Conservation (phyloP, 176 grass and related monocot genomes). For the Elymus sibiricus region DNA sequence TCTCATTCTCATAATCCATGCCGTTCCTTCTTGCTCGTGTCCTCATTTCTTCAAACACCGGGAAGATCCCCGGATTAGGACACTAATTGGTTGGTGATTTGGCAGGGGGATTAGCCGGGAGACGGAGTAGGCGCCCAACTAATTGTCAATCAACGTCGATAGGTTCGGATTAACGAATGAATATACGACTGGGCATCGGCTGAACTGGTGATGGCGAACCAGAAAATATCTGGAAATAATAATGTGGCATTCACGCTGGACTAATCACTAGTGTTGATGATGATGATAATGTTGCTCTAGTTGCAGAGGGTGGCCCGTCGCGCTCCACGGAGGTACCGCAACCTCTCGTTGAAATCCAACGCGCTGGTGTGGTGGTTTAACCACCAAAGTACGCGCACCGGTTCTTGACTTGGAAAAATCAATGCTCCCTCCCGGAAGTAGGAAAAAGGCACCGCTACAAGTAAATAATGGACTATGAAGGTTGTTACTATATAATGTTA, state of each 20-base stretch:
- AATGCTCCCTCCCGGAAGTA: neutral
- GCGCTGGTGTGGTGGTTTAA: conserved; percentile 32
- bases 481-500: neutral
- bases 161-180: conserved; percentile 9
- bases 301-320: conserved; percentile 44
- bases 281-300: conserved; percentile 28
- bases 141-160: conserved; percentile 14
- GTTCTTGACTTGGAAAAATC: conserved; percentile 18
- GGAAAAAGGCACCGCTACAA: neutral
- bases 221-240: conserved; percentile 41
- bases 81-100: neutral
- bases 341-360: conserved; percentile 44
- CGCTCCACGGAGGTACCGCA: conserved; percentile 29
- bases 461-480: neutral
- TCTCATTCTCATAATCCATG: neutral
- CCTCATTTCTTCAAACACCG: neutral
- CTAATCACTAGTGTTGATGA: neutral
- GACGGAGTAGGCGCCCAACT: neutral
- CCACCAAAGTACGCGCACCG: conserved; percentile 39
- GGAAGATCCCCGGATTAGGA: neutral
- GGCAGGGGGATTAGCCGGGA: neutral
- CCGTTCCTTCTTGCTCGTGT: neutral
- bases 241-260: conserved; percentile 24
- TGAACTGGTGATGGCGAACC: neutral
- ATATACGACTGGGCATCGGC: neutral